Evolutionary conservation across 1,139 yeast species (phyloP).

Genomic region (Diutina sp.): DNA sequence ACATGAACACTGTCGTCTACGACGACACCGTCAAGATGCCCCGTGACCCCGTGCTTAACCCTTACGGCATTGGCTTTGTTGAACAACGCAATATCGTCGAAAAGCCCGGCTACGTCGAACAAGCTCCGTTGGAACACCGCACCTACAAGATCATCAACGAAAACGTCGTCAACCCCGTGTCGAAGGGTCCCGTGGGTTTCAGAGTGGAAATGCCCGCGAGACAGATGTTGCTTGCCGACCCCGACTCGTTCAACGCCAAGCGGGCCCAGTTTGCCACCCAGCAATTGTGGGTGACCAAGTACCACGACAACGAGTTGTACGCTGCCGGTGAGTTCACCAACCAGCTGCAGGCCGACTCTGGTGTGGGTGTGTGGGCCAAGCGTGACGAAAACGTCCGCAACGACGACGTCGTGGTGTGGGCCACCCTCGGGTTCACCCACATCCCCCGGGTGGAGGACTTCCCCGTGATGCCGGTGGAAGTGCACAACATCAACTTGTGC

Average conservation of each 20-base stretch:
- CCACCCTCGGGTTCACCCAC: conserved; percentile 78
- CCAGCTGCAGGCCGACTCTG: conserved; percentile 54
- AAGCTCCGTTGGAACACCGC: conserved; percentile 67
- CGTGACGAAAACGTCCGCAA: conserved; percentile 65
- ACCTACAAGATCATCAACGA: conserved; percentile 73
- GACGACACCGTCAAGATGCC: conserved; percentile 66
- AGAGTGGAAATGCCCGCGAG: conserved; percentile 70
- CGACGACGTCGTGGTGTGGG: conserved; percentile 77
- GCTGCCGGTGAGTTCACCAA: conserved; percentile 77
- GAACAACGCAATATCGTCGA: conserved; percentile 55
- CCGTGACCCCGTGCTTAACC: conserved; percentile 37
- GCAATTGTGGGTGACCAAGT: conserved; percentile 68
- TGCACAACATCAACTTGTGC: conserved; percentile 49
- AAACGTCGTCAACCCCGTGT: conserved; percentile 59
- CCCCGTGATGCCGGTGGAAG: conserved; percentile 90
- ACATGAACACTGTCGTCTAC: conserved; percentile 62
- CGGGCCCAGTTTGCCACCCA: conserved; percentile 66
- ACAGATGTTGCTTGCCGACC: conserved; percentile 59
- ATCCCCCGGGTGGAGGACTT: conserved; percentile 83
- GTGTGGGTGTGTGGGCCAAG: conserved; percentile 50
- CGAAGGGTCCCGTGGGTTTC: conserved; percentile 74
- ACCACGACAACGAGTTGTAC: conserved; percentile 51
- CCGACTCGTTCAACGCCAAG: conserved; percentile 46
- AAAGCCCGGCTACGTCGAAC: conserved; percentile 61
- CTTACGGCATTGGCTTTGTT: conserved; percentile 65